A percentile compares a stretch with the other conserved stretches of the same genome.
Evolutionary conservation across 2,329 filamentous ascomycete genomes (phyloP).

Genomic region (Verticillium klebahnii): DNA sequence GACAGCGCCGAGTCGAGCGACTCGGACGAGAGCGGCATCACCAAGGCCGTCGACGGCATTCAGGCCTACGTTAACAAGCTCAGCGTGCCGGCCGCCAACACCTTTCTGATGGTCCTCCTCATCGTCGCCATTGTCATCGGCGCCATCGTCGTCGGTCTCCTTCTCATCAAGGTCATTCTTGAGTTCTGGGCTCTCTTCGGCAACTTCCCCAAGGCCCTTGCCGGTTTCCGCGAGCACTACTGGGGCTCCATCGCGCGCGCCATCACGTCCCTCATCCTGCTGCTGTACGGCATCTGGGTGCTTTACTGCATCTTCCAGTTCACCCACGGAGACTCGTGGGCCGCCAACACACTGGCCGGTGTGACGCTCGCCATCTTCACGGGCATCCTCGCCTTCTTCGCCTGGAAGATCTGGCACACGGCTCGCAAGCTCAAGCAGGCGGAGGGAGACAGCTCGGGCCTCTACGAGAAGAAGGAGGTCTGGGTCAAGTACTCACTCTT

Average conservation of each 20-base stretch:
- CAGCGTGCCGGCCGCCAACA: constrained; percentile 80
- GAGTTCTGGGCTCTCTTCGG: constrained; percentile 90
- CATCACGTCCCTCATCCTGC: constrained; percentile 82
- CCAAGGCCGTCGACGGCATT: constrained; percentile 63
- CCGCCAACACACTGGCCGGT: constrained; percentile 76
- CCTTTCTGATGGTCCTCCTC: constrained; percentile 92
- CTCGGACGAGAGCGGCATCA: constrained; percentile 18
- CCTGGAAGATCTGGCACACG: constrained; percentile 73
- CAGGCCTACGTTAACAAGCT: constrained; percentile 80
- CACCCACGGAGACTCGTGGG: constrained; percentile 90
- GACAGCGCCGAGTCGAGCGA: constrained; percentile 15
- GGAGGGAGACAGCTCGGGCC: constrained; percentile 66
- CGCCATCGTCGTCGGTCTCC: constrained; percentile 76
- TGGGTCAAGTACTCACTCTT: constrained; percentile 97
- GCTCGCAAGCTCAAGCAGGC: constrained; percentile 68
- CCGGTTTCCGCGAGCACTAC: constrained; percentile 90
- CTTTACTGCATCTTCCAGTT: constrained; percentile 97
- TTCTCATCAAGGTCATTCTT: constrained; percentile 86
- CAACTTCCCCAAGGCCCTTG: constrained; percentile 73
- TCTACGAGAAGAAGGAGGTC: constrained; percentile 83
- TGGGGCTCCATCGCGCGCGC: constrained; percentile 89
- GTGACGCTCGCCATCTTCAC: constrained; percentile 81
- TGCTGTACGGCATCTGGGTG: constrained; percentile 93
- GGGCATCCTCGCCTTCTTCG: constrained; percentile 74
- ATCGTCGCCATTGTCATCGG: constrained; percentile 85